Conservation (phyloP, 2,329 filamentous ascomycete species). For the Magnaporthiopsis rhizophila region DNA sequence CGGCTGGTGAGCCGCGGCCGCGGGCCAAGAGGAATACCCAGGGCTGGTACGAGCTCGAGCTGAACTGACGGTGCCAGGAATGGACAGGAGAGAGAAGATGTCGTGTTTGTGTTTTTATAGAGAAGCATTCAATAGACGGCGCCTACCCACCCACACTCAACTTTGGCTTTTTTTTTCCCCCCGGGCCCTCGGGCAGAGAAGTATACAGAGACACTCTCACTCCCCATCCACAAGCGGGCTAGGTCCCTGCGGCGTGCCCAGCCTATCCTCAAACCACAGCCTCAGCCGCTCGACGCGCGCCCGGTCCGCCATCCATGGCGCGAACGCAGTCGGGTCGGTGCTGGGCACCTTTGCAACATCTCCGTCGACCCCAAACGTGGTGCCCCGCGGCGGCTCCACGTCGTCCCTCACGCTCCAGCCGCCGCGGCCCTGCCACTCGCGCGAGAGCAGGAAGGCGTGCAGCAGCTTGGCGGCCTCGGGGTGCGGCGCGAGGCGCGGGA, state of each 20-base stretch:
- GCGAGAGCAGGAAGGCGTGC: constrained; percentile 35
- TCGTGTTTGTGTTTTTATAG: no score
- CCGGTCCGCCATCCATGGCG: constrained; percentile 33
- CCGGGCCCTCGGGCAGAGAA: no score
- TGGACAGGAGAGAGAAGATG: no score
- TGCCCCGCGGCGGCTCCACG: constrained; percentile 17
- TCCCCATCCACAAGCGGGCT: constrained; percentile 23
- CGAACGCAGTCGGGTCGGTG: constrained; percentile 31
- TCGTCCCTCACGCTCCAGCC: constrained; percentile 28
- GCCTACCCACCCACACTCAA: no score
- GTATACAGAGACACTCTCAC: background rate
- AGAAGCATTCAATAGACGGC: no score
- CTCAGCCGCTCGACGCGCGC: constrained; percentile 30
- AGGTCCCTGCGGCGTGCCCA: constrained; percentile 33
- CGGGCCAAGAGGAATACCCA: no score
- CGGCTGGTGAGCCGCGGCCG: no score
- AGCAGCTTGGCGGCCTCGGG: constrained; percentile 44
- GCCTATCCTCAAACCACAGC: constrained; percentile 31
- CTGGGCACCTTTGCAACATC: constrained; percentile 20
- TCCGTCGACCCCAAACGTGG: constrained; percentile 15
- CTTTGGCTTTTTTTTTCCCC: no score
- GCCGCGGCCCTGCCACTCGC: constrained; percentile 25
- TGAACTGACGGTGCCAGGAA: no score
- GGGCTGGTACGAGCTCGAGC: no score
- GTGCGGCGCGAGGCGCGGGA: constrained; percentile 38